Percentiles rank a stretch among this genome's conserved stretches.
phyloP scores from a whole-genome alignment of 2,329 filamentous ascomycete genomes.

The Nakataea oryzae region DNA sequence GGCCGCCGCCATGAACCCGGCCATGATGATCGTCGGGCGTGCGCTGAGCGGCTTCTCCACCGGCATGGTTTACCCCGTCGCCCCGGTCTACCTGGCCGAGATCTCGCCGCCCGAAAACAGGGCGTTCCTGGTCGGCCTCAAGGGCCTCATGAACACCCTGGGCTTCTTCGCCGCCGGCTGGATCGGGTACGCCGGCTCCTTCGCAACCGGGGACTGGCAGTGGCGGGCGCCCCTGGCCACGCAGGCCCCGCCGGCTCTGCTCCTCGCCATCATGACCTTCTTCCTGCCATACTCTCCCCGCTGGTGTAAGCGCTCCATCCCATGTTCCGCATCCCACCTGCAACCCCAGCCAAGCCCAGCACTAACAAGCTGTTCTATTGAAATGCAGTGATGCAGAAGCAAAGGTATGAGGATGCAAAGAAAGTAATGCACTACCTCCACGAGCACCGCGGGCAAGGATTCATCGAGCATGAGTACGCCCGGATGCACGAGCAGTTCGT shows the following conservation, averaged over 20 bases:
- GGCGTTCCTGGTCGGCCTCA: constrained; percentile 5
- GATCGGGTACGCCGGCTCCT: constrained; percentile 26
- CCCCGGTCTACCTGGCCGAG: constrained; percentile 15
- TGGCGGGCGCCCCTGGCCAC: constrained; percentile 24
- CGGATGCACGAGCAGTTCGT: constrained; percentile 16
- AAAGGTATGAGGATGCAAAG: constrained; percentile 15
- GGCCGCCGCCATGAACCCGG: constrained; percentile 7
- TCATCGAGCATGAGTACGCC: constrained; percentile 11
- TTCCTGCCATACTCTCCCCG: constrained; percentile 17
- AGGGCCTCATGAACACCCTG: constrained; percentile 20
- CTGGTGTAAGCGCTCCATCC: constrained; percentile 10
- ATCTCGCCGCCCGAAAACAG: constrained; percentile 21
- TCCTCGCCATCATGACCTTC: constrained; percentile 10
- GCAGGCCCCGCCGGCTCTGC: constrained; percentile 16
- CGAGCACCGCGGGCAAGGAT: constrained; percentile 12
- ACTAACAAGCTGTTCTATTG: background rate
- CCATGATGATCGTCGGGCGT: constrained; percentile 14
- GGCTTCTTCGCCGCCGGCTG: constrained; percentile 27
- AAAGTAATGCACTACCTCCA: constrained; percentile 14
- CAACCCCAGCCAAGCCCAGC: background rate
- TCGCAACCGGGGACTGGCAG: constrained; percentile 16
- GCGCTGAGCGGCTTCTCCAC: constrained; percentile 30
- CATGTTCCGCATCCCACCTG: background rate
- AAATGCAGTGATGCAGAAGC: constrained; percentile 9
- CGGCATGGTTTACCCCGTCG: constrained; percentile 15